phyloP scores from a whole-genome alignment of 768 basidiomycete genomes.

The Psilocybe sp. region DNA sequence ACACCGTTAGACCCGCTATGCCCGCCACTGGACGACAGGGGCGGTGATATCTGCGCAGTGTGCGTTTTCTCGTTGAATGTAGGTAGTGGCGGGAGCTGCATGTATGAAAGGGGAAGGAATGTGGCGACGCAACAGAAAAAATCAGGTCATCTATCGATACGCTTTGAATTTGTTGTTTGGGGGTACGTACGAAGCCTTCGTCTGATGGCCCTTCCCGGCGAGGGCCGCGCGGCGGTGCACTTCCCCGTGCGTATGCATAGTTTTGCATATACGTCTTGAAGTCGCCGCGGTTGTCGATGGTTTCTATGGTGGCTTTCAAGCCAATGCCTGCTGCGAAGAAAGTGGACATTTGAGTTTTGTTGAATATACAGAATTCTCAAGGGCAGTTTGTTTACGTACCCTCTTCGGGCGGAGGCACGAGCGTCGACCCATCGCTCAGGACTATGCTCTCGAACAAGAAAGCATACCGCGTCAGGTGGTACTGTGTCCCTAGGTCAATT shows the following conservation, averaged over 20 bases:
- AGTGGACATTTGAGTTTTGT: not conserved
- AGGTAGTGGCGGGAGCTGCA: slow-evolving; percentile 62
- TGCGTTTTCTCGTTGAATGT: slow-evolving; percentile 27
- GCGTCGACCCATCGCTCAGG: slow-evolving; percentile 81
- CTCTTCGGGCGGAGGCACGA: slow-evolving; percentile 75
- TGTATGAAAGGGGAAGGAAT: too few relatives aligned
- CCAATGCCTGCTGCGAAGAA: slow-evolving; percentile 45
- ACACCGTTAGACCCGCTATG: slow-evolving; percentile 1
- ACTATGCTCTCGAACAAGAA: slow-evolving; percentile 92
- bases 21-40: too few relatives aligned
- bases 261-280: slow-evolving; percentile 98
- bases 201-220: slow-evolving; percentile 86
- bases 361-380: not conserved
- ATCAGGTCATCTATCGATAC: not conserved
- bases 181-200: slow-evolving; percentile 90
- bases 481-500: slow-evolving; percentile 96
- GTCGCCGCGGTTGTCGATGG: slow-evolving; percentile 91
- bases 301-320: slow-evolving; percentile 82
- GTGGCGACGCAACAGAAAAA: slow-evolving; percentile 1
- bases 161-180: too few relatives aligned
- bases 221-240: slow-evolving; percentile 60
- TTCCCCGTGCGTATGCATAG: slow-evolving; percentile 86
- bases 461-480: slow-evolving; percentile 92
- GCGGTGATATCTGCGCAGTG: slow-evolving; percentile 1
- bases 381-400: slow-evolving; percentile 37